Evolutionary conservation across 2,329 filamentous ascomycete species (phyloP).

Genomic region (Hypoxylon sp.): DNA sequence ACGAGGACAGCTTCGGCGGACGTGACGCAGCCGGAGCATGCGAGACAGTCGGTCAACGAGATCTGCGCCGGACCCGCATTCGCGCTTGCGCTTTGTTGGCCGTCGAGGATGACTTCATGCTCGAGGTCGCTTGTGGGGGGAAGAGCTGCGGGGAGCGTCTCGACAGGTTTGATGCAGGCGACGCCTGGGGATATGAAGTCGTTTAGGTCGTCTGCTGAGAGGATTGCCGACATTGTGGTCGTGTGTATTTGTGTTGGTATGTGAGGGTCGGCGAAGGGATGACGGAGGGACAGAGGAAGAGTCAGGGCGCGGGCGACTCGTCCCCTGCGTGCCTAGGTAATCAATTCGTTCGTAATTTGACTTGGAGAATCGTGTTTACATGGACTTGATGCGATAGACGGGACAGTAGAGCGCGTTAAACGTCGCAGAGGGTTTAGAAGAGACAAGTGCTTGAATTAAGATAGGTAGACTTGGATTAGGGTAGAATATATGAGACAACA

Average conservation of each 20-base stretch:
- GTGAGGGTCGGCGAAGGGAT: neutral
- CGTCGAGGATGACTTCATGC: constrained; percentile 95
- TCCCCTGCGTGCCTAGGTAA: constrained; percentile 15
- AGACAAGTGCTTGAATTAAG: neutral
- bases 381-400: constrained; percentile 1
- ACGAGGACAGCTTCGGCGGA: constrained; percentile 98
- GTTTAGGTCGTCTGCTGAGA: constrained; percentile 96
- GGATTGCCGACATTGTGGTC: constrained; percentile 88
- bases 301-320: constrained; percentile 19
- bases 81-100: constrained; percentile 65
- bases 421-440: neutral
- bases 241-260: neutral
- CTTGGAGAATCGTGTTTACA: neutral
- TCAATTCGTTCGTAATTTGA: neutral
- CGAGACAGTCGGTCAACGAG: constrained; percentile 95
- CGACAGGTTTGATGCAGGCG: constrained; percentile 97
- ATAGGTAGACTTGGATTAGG: neutral
- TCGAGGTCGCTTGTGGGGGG: constrained; percentile 58
- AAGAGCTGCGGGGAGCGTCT: constrained; percentile 80
- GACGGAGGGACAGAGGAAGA: constrained; percentile 3
- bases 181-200: constrained; percentile 99
- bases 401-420: neutral
- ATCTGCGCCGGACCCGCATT: constrained; percentile 83
- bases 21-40: constrained; percentile 97
- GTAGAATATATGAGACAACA: neutral